Evolutionary conservation across 306 rosid species (phyloP), one percentile per base, ranked within the genome.

Genomic region (Quercus robur): DNA sequence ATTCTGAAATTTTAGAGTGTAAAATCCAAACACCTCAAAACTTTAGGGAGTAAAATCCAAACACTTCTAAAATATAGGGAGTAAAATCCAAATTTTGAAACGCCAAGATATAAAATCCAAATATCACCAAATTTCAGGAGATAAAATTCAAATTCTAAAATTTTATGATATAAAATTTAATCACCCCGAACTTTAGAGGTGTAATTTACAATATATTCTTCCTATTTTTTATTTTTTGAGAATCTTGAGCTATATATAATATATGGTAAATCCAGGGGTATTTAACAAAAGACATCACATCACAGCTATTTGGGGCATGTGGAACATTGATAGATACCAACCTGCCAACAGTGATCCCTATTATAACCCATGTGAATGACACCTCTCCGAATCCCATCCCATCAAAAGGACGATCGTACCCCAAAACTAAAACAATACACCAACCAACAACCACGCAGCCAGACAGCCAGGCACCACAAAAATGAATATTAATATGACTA

Each of bases 171-270:
- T 35, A 35, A 35, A 35, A 35, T 35, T 5, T 0, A 35, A 35
- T 5, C 41, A 5, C 0, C 8, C 8, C 2, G 0, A 5, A 35
- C 0, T 35, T 33, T 5, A 35, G 0, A 0, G 0, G 0, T 1
- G 2, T 35, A 35, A 35, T 5, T 35, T 35, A 0, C 2, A 35
- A 5, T 1, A 35, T 5, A 35, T 0, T 0, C 8, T 35, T 35
- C 2, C 8, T 1, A 35, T 35, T 7, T 38, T 6, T 38, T 38
- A 0, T 6, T 7, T 7, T 7, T 7, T 6, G 10, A 0, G 46
- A 41, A 7, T 41, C 12, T 41, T 41, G 46, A 41, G 46, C 46
- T 2, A 41, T 8, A 41, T 67, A 49, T 35, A 35, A 68, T 8
- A 35, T 19, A n/a, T 68, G 11, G n/a, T 19, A 35, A 17, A n/a